phyloP scores from a whole-genome alignment of 768 basidiomycete genomes.

The Vishniacozyma victoriae region DNA sequence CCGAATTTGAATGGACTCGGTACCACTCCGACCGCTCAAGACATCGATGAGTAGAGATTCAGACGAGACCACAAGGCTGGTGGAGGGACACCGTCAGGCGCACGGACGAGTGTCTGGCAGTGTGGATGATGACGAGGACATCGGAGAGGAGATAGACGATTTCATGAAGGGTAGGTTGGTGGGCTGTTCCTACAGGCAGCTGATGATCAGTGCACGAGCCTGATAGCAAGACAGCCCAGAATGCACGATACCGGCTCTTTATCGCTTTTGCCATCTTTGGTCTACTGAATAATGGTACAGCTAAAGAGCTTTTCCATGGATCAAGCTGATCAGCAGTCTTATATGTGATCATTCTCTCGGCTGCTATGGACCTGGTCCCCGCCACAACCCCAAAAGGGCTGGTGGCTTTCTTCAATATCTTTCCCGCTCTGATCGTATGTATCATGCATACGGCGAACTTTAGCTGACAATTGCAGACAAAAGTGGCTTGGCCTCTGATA shows the following conservation, averaged over 20 bases:
- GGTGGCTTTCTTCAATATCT: conserved; percentile 91
- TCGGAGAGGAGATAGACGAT: conserved; percentile 17
- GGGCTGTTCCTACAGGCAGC: not conserved
- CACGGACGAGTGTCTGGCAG: no score
- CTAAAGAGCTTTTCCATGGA: no score
- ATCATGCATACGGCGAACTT: not conserved
- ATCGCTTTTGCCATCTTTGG: conserved; percentile 80
- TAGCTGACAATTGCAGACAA: conserved; percentile 52
- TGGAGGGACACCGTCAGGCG: no score
- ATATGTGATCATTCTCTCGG: conserved; percentile 94
- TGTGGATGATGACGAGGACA: no score
- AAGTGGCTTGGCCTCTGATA: conserved; percentile 87
- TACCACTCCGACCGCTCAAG: no score
- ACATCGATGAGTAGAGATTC: no score
- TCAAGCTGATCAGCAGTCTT: conserved; percentile 57
- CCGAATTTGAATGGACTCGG: no score
- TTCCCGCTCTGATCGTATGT: conserved; percentile 62
- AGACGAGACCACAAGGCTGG: no score
- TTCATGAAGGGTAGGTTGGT: conserved; percentile 16
- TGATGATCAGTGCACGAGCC: conserved; percentile 7
- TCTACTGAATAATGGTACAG: conserved; percentile 78
- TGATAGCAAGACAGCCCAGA: not conserved
- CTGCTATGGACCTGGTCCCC: conserved; percentile 88
- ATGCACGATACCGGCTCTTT: conserved; percentile 27
- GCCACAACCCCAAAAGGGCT: conserved; percentile 89